Conservation (phyloP, 305 asterid species). For the Fraxinus sp. region DNA sequence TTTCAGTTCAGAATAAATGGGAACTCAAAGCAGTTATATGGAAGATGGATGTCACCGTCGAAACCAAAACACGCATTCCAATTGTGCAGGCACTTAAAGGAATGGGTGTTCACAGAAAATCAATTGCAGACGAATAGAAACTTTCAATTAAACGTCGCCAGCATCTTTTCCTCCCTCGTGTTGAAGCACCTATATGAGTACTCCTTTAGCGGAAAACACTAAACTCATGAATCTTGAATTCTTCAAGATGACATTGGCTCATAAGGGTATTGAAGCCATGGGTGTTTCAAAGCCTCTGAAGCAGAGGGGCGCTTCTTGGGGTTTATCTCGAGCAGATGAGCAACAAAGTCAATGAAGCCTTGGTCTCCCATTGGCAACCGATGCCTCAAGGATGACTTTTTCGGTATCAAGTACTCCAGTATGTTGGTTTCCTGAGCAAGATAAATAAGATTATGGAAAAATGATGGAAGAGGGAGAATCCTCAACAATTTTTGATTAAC, state of each 20-base stretch:
- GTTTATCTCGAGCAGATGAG: slow-evolving; percentile 78
- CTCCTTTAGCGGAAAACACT: slow-evolving; percentile 19
- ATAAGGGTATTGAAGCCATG: slow-evolving; percentile 94
- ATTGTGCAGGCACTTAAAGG: slow-evolving; percentile 31
- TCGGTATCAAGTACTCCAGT: slow-evolving; percentile 89
- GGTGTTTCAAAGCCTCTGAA: slow-evolving; percentile 87
- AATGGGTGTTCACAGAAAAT: slow-evolving; percentile 10
- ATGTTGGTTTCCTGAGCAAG: slow-evolving; percentile 70
- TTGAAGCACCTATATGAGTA: slow-evolving; percentile 15
- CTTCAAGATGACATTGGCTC: slow-evolving; percentile 90
- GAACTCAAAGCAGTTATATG: slow-evolving; percentile 37
- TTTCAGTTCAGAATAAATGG: slow-evolving; percentile 23
- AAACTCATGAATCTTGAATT: slow-evolving; percentile 7
- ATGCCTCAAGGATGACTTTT: slow-evolving; percentile 87
- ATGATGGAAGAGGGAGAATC: background rate
- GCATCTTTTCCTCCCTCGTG: slow-evolving; percentile 24
- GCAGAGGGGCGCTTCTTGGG: slow-evolving; percentile 93
- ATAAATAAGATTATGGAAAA: background rate
- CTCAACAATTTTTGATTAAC: background rate
- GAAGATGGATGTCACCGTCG: slow-evolving; percentile 29
- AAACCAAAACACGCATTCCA: slow-evolving; percentile 35
- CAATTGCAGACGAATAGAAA: slow-evolving; percentile 22
- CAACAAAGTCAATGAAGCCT: slow-evolving; percentile 89
- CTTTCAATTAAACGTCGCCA: background rate
- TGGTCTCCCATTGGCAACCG: slow-evolving; percentile 99